Conservation (phyloP, 768 basidiomycete species). For the Multifurca ochricompacta region DNA sequence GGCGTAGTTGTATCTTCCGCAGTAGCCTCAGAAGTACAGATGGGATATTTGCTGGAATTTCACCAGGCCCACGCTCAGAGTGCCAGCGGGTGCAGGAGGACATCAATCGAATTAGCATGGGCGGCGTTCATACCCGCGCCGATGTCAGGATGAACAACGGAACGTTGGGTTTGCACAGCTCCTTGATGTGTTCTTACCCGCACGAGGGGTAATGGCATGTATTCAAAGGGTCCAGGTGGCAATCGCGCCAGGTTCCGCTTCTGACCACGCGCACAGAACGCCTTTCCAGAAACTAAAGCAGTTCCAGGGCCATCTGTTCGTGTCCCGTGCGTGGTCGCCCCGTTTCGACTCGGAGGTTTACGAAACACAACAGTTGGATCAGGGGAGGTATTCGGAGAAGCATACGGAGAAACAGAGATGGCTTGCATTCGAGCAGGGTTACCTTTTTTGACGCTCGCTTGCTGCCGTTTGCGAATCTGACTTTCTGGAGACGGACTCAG, state of each 20-base stretch:
- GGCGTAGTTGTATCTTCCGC: neutral
- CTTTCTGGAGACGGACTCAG: conserved; percentile 2
- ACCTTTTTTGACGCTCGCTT: neutral
- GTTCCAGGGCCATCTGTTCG: neutral
- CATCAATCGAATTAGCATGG: neutral
- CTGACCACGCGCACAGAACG: neutral
- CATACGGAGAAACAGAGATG: neutral
- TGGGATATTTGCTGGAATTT: neutral
- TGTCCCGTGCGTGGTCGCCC: neutral
- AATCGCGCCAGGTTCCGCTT: neutral
- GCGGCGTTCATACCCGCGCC: neutral
- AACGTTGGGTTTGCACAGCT: neutral
- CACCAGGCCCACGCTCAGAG: neutral
- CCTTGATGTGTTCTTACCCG: neutral
- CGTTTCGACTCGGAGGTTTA: neutral
- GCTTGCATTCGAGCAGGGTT: neutral
- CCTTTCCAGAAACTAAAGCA: neutral
- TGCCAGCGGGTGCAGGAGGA: neutral
- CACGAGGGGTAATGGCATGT: conserved; percentile 7
- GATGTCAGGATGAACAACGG: neutral
- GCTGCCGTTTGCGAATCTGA: neutral
- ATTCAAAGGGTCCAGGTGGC: conserved; percentile 2
- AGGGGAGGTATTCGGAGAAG: neutral
- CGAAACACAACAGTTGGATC: neutral
- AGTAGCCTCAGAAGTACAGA: neutral